Evolutionary conservation across 2,329 filamentous ascomycete genomes (phyloP).

Genomic region (Epichloe gansuensis): DNA sequence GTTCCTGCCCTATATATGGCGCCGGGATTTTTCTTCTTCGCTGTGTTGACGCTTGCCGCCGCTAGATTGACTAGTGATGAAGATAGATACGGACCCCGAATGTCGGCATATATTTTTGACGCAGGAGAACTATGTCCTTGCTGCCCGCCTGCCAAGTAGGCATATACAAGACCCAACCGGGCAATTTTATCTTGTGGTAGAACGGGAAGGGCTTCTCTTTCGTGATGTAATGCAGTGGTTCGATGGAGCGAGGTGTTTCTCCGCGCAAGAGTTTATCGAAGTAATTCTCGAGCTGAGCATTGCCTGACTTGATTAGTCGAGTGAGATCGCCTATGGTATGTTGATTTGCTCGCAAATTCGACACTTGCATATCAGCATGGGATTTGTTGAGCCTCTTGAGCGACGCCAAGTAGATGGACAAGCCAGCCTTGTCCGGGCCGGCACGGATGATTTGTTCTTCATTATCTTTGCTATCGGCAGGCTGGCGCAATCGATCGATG

Average conservation of each 20-base stretch:
- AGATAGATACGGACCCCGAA: constrained; percentile 77
- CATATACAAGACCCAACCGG: constrained; percentile 68
- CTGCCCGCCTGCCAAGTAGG: constrained; percentile 55
- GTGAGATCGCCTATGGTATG: constrained; percentile 73
- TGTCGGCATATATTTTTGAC: constrained; percentile 74
- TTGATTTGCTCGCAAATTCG: constrained; percentile 88
- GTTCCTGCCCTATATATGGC: constrained; percentile 79
- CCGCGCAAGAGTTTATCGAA: constrained; percentile 65
- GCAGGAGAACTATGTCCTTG: constrained; percentile 53
- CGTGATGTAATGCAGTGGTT: constrained; percentile 85
- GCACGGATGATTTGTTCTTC: constrained; percentile 86
- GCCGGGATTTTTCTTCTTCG: constrained; percentile 69
- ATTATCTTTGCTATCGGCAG: constrained; percentile 81
- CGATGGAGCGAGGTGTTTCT: constrained; percentile 68
- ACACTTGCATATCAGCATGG: constrained; percentile 70
- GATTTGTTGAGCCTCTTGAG: constrained; percentile 81
- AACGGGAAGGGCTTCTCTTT: constrained; percentile 79
- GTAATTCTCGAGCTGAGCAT: constrained; percentile 69
- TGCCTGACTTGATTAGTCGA: constrained; percentile 65
- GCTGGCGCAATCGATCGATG: constrained; percentile 79
- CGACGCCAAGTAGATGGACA: constrained; percentile 77
- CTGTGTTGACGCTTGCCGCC: constrained; percentile 70
- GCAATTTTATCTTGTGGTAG: constrained; percentile 65
- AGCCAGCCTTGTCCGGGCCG: constrained; percentile 71
- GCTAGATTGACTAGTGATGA: constrained; percentile 75